Evolutionary conservation across 306 rosid species (phyloP).

Genomic region (Carpinus fangiana): DNA sequence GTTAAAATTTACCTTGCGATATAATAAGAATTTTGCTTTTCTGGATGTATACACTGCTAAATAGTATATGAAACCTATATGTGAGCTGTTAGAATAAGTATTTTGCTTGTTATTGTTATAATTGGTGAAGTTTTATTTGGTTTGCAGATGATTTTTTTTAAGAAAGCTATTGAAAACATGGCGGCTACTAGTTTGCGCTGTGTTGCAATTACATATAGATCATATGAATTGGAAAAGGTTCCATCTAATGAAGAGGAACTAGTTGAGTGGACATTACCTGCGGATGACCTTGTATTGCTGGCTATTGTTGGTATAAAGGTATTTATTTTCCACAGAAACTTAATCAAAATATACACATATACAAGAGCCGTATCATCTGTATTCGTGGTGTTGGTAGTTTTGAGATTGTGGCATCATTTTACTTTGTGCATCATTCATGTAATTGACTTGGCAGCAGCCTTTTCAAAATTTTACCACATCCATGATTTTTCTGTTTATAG

Average conservation of each 20-base stretch:
- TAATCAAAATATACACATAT: neutral
- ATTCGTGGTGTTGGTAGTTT: neutral
- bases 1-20: neutral
- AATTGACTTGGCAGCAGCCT: neutral
- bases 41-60: neutral
- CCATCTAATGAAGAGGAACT: slow-evolving; percentile 70
- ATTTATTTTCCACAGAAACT: slow-evolving; percentile 3
- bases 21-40: neutral
- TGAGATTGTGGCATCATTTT: neutral
- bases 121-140: slow-evolving; percentile 14
- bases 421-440: neutral
- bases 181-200: slow-evolving; percentile 75
- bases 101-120: slow-evolving; percentile 3
- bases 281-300: slow-evolving; percentile 69
- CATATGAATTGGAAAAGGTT: slow-evolving; percentile 48
- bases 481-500: neutral
- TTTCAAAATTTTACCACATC: neutral
- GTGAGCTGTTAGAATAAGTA: too few species aligned
- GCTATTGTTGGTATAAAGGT: slow-evolving; percentile 95
- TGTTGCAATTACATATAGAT: slow-evolving; percentile 77
- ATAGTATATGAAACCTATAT: neutral
- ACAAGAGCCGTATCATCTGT: neutral
- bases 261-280: slow-evolving; percentile 77
- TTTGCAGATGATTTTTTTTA: slow-evolving; percentile 55
- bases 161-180: slow-evolving; percentile 71